Conservation (phyloP, 441 rosid species). For the Breynia disticha region DNA sequence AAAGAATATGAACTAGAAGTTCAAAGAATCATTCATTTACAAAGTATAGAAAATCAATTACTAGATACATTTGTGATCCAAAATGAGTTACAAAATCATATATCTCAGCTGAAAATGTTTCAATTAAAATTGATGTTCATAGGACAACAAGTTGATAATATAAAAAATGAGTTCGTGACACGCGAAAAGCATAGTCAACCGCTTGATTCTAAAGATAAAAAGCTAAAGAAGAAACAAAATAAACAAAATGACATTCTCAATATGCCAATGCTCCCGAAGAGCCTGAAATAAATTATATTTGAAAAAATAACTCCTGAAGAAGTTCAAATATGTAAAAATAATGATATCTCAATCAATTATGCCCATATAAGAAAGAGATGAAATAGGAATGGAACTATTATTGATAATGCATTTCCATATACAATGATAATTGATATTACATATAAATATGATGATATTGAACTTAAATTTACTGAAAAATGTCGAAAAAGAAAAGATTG, state of each 20-base stretch:
- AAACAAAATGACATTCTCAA: background rate
- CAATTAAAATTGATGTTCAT: too few relatives aligned
- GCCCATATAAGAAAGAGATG: background rate
- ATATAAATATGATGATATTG: background rate
- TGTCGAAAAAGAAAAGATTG: background rate
- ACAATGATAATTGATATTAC: background rate
- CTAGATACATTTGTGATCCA: too few relatives aligned
- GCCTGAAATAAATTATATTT: background rate
- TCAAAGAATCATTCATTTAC: too few relatives aligned
- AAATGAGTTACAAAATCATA: too few relatives aligned
- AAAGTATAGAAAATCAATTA: too few relatives aligned
- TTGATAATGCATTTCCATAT: background rate
- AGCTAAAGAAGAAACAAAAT: background rate
- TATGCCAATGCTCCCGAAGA: background rate
- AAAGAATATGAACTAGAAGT: too few relatives aligned
- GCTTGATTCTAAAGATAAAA: background rate
- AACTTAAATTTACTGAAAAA: background rate
- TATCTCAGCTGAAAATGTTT: too few relatives aligned
- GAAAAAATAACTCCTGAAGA: too few relatives aligned
- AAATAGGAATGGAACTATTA: background rate
- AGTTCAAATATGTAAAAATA: too few relatives aligned
- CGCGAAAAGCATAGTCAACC: background rate
- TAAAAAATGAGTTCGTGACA: background rate
- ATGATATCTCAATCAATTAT: too few relatives aligned
- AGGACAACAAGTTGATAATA: too few relatives aligned